Evolutionary conservation across 768 basidiomycete genomes (phyloP).

Genomic region (Serendipita sp.): DNA sequence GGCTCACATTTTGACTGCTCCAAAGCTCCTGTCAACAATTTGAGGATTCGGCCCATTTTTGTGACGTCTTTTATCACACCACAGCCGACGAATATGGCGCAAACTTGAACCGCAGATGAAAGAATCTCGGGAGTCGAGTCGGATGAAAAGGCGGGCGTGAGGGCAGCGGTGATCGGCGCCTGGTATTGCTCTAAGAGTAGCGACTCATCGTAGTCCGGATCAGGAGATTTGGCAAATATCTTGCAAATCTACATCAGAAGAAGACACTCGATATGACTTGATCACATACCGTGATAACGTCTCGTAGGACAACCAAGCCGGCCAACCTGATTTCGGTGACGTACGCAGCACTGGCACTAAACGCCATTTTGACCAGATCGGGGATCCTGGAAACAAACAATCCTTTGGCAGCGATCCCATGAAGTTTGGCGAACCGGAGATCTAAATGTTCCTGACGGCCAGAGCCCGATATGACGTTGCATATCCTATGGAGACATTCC

Average conservation of each 20-base stretch:
- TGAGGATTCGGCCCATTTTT: conserved; percentile 89
- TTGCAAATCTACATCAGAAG: conserved; percentile 19
- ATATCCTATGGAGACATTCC: conserved; percentile 81
- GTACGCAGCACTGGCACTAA: conserved; percentile 91
- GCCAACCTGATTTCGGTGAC: conserved; percentile 90
- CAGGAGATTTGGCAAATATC: conserved; percentile 76
- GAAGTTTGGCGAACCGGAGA: conserved; percentile 46
- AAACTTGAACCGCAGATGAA: conserved; percentile 81
- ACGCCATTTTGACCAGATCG: conserved; percentile 95
- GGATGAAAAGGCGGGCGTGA: conserved; percentile 90
- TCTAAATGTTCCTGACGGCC: conserved; percentile 76
- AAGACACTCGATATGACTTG: not conserved
- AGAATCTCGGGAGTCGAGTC: conserved; percentile 94
- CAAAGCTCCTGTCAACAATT: conserved; percentile 70
- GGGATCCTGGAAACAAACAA: conserved; percentile 74
- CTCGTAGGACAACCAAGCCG: conserved; percentile 74
- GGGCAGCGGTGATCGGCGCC: conserved; percentile 91
- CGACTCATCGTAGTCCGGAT: conserved; percentile 84
- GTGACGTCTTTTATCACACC: conserved; percentile 82
- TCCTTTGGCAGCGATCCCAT: conserved; percentile 40
- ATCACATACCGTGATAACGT: conserved; percentile 72
- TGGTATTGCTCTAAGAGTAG: conserved; percentile 92
- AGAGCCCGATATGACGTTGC: conserved; percentile 53
- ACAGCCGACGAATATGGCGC: conserved; percentile 88
- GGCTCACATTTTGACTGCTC: conserved; percentile 73